These are phyloP conservation scores for Dissoconium aciculare DNA, from an alignment of 2,329 filamentous ascomycete genomes.

Conservation along the genomic window DNA sequence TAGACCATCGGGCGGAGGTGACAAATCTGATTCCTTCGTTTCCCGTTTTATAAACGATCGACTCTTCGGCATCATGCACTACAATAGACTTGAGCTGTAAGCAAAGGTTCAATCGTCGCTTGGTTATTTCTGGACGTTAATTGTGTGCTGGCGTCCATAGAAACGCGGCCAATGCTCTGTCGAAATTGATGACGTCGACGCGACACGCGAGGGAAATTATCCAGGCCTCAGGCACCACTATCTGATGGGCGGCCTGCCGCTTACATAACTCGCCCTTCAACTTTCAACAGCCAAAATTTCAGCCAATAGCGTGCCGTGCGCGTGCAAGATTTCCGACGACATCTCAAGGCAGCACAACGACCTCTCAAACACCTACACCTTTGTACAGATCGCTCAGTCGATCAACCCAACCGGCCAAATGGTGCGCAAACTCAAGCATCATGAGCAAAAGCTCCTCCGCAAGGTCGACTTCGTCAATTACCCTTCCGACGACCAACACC, in stretches of 20 bases:
- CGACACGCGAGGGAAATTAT: too few relatives aligned
- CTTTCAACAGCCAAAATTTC: background rate
- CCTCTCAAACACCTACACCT: too few relatives aligned
- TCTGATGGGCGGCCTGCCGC: too few relatives aligned
- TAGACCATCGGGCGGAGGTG: slow-evolving; percentile 11
- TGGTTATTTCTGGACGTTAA: background rate
- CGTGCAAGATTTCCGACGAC: too few relatives aligned
- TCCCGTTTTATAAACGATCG: slow-evolving; percentile 7
- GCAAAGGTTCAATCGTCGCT: background rate
- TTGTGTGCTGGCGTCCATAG: background rate
- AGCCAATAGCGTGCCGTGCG: background rate
- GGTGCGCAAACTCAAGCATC: slow-evolving; percentile 92
- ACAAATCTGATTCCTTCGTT: slow-evolving; percentile 11
- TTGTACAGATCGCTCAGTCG: too few relatives aligned
- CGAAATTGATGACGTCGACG: too few relatives aligned
- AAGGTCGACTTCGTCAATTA: slow-evolving; percentile 83
- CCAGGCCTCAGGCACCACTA: too few relatives aligned
- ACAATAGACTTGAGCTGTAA: background rate
- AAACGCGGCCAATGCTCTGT: too few relatives aligned
- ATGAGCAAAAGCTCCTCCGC: slow-evolving; percentile 84
- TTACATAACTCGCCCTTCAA: background rate
- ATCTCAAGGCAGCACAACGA: slow-evolving; percentile 1
- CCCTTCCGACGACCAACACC: slow-evolving; percentile 73
- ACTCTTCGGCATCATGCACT: slow-evolving; percentile 15
- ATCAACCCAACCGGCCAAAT: slow-evolving; percentile 40